phyloP scores from a whole-genome alignment of 495 filamentous ascomycete species.

The Opeltia flavorubescens region DNA sequence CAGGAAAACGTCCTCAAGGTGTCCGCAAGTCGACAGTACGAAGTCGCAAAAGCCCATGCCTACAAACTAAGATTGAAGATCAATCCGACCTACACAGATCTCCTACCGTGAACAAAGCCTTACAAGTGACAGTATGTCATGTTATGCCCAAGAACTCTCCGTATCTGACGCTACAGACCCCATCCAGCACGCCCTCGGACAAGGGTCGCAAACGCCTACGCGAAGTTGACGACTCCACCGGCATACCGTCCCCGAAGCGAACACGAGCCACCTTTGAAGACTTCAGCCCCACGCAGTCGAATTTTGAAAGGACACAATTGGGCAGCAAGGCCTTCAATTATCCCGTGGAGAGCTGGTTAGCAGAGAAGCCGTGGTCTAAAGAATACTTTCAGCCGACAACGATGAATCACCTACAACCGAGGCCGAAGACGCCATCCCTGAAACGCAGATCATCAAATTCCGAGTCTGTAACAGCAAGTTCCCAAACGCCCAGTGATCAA shows the following conservation, averaged over 20 bases:
- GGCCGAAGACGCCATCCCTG: background rate
- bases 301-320: background rate
- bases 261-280: conserved; percentile 10
- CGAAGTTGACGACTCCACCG: conserved; percentile 6
- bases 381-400: conserved; percentile 7
- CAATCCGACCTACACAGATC: conserved; percentile 3
- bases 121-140: conserved; percentile 2
- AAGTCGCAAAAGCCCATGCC: conserved; percentile 11
- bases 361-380: conserved; percentile 3
- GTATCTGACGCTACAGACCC: conserved; percentile 5
- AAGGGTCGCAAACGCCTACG: conserved; percentile 12
- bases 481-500: conserved; percentile 26
- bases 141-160: conserved; percentile 1
- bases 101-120: conserved; percentile 8
- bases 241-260: conserved; percentile 4
- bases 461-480: conserved; percentile 14
- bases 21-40: conserved; percentile 4
- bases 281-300: background rate
- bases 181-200: conserved; percentile 2
- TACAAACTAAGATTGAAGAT: conserved; percentile 9
- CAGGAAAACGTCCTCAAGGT: conserved; percentile 11
- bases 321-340: too few relatives aligned
- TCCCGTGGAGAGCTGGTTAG: too few relatives aligned
- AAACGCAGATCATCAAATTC: background rate
- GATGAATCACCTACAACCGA: background rate